Conservation (phyloP, 148 eudicot genomes). For the Heliamphora exappendiculata region DNA sequence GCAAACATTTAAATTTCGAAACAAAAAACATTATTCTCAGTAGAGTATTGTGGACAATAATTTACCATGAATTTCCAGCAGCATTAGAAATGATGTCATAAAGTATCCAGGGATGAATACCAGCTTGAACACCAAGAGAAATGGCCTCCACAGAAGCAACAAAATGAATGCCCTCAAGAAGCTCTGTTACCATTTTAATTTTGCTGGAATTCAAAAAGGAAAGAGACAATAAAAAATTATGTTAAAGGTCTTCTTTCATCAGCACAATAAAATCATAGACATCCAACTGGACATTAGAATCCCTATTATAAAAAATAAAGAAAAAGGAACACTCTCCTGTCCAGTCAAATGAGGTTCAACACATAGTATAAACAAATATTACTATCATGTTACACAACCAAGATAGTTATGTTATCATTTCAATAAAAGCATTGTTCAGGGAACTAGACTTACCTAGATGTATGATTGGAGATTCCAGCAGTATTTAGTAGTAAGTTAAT, state of each 20-base stretch:
- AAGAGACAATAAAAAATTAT: not conserved
- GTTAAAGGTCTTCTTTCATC: not conserved
- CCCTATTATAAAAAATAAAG: not conserved
- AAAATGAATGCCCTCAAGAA: slow-evolving; percentile 92
- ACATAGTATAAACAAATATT: not conserved
- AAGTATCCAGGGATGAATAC: slow-evolving; percentile 84
- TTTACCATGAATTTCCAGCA: slow-evolving; percentile 95
- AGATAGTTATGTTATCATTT: not conserved
- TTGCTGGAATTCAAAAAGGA: slow-evolving; percentile 43
- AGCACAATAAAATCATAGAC: not conserved
- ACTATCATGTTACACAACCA: not conserved
- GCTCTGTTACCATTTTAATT: slow-evolving; percentile 74
- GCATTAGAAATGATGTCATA: slow-evolving; percentile 95
- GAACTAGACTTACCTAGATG: not conserved
- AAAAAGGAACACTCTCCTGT: not conserved
- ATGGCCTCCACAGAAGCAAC: slow-evolving; percentile 95
- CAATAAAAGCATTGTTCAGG: not conserved
- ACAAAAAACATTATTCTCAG: not conserved
- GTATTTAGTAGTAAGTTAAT: not conserved
- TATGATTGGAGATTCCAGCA: not conserved
- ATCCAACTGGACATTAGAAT: not conserved
- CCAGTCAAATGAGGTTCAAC: not conserved
- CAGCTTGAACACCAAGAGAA: slow-evolving; percentile 84
- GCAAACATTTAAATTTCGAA: not conserved
- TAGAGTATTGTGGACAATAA: not conserved